Evolutionary conservation across 768 basidiomycete genomes (phyloP).

Genomic region (Auricularia sp.): DNA sequence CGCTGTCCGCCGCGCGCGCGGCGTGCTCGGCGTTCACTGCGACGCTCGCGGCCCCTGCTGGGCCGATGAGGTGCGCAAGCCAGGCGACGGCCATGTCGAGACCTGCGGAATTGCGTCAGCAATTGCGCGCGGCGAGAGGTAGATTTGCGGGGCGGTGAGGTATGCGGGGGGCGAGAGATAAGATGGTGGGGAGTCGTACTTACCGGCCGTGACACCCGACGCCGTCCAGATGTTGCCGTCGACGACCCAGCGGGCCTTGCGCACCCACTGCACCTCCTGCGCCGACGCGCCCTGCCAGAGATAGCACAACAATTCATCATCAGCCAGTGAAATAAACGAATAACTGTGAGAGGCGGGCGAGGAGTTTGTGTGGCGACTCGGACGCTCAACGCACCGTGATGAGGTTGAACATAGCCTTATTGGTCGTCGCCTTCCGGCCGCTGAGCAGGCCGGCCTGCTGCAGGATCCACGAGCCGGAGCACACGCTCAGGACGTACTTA

Average conservation of each 20-base stretch:
- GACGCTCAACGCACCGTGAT: background rate
- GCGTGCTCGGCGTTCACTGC: slow-evolving; percentile 9
- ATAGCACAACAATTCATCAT: too few relatives aligned
- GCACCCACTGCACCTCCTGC: background rate
- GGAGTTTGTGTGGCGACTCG: too few relatives aligned
- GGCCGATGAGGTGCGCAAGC: background rate
- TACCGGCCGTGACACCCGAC: background rate
- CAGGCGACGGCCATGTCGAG: background rate
- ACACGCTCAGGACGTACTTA: background rate
- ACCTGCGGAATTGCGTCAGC: background rate
- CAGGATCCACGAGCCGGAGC: background rate
- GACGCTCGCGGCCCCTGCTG: background rate
- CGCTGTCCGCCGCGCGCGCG: slow-evolving; percentile 11
- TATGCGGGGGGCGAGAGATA: too few relatives aligned
- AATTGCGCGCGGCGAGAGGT: too few relatives aligned
- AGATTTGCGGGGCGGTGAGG: too few relatives aligned
- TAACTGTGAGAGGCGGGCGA: too few relatives aligned
- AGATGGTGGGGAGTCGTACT: background rate
- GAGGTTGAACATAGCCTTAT: background rate
- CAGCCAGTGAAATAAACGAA: too few relatives aligned
- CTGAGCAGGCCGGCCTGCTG: background rate
- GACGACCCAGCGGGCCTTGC: background rate
- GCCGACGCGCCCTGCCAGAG: background rate
- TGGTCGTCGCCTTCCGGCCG: background rate
- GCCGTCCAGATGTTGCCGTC: slow-evolving; percentile 1